A percentile compares a stretch with the other conserved stretches of the same genome.
phyloP scores from a whole-genome alignment of 345 rosid species.

The Dipteronia sinensis region DNA sequence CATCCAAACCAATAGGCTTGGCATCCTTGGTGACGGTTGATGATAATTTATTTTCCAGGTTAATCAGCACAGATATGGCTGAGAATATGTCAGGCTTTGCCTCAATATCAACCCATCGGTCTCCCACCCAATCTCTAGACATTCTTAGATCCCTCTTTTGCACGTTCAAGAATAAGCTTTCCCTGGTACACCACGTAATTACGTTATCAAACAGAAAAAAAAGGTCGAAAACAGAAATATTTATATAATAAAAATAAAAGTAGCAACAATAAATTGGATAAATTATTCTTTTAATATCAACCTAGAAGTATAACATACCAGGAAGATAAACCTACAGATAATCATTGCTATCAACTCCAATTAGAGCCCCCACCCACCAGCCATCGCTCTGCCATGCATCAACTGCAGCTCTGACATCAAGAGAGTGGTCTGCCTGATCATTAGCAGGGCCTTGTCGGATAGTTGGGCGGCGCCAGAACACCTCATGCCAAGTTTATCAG shows the following conservation, averaged over 20 bases:
- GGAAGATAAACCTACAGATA: constrained; percentile 68
- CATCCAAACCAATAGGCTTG: constrained; percentile 29
- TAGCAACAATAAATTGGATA: not conserved
- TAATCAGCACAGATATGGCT: constrained; percentile 40
- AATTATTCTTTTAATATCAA: constrained; percentile 33
- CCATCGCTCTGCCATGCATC: constrained; percentile 99
- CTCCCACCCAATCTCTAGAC: constrained; percentile 83
- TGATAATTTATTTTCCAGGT: constrained; percentile 50
- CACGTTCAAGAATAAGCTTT: constrained; percentile 57
- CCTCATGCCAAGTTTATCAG: constrained; percentile 89
- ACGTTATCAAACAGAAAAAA: constrained; percentile 9
- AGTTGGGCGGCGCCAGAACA: constrained; percentile 64
- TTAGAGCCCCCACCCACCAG: constrained; percentile 97
- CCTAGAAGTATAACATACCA: constrained; percentile 55
- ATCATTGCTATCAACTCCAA: constrained; percentile 41
- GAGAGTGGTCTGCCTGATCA: constrained; percentile 32
- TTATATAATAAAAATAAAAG: not conserved
- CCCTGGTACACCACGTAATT: constrained; percentile 48
- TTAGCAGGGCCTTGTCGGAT: constrained; percentile 66
- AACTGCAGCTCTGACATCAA: constrained; percentile 65
- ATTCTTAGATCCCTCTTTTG: constrained; percentile 60
- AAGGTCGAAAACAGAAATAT: constrained; percentile 14
- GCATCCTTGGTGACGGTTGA: constrained; percentile 45
- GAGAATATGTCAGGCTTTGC: constrained; percentile 63
- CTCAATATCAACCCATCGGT: constrained; percentile 71